These are phyloP conservation scores for Dissoconium aciculare DNA, from an alignment of 2,329 filamentous ascomycete species.

Conservation along the genomic window DNA sequence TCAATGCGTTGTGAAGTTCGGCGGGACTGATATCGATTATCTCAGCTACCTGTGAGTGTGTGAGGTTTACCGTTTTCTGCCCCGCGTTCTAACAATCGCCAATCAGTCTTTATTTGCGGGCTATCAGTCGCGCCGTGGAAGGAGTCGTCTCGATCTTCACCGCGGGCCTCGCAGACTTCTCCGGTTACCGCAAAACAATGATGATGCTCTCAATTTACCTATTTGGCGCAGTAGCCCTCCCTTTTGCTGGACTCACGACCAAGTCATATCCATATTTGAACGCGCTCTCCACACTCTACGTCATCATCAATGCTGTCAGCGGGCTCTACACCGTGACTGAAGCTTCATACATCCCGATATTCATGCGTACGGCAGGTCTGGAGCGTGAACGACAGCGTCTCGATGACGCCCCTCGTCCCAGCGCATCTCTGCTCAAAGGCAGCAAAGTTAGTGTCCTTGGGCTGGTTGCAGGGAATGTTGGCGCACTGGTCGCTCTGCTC, in stretches of 20 bases:
- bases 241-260: not conserved
- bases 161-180: not conserved
- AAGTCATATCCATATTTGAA: slow-evolving; percentile 1
- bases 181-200: not conserved
- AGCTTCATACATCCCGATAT: not conserved
- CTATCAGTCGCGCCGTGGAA: not conserved
- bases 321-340: not conserved
- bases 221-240: not conserved
- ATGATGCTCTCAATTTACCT: not conserved
- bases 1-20: not conserved
- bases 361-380: not conserved
- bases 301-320: slow-evolving; percentile 1
- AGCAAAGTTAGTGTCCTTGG: slow-evolving; percentile 1
- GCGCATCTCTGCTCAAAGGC: not conserved
- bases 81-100: too few species aligned
- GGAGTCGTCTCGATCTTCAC: not conserved
- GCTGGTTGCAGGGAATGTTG: not conserved
- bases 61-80: too few species aligned
- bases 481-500: not conserved
- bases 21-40: not conserved
- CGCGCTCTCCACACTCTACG: slow-evolving; percentile 1
- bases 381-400: not conserved
- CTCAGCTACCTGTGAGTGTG: not conserved
- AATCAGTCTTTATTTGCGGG: not conserved
- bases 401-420: not conserved